phyloP scores from a whole-genome alignment of 306 rosid genomes.

The Clitoria ternatea region DNA sequence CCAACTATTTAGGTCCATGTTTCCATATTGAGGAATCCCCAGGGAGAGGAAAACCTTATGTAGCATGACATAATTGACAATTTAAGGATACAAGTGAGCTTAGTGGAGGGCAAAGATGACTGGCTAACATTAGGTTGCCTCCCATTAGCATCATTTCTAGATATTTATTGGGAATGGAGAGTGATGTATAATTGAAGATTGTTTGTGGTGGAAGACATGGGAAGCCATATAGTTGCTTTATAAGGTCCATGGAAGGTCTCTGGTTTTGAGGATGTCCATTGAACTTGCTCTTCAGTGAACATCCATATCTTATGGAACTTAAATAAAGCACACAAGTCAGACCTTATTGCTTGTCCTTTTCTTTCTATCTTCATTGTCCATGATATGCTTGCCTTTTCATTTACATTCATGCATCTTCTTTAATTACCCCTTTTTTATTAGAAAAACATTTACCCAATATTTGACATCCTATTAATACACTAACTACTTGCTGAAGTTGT shows the following conservation, averaged over 20 bases:
- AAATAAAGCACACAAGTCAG: constrained; percentile 24
- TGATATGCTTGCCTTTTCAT: constrained; percentile 2
- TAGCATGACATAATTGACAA: constrained; percentile 41
- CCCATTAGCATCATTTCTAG: constrained; percentile 50
- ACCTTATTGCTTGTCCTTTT: constrained; percentile 22
- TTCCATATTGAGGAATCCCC: background rate
- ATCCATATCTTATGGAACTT: constrained; percentile 14
- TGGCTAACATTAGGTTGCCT: constrained; percentile 38
- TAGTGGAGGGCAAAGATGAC: constrained; percentile 34
- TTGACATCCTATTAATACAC: no score
- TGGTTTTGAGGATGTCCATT: constrained; percentile 43
- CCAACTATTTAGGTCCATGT: background rate
- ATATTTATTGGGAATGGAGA: constrained; percentile 4
- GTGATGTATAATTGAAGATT: constrained; percentile 1
- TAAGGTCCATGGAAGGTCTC: background rate
- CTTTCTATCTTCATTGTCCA: constrained; percentile 1
- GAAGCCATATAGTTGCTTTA: background rate
- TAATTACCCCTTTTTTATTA: no score
- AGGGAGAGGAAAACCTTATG: background rate
- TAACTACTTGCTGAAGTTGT: no score
- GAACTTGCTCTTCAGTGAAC: constrained; percentile 40
- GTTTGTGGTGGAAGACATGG: constrained; percentile 14
- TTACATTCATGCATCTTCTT: constrained; percentile 35
- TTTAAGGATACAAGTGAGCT: constrained; percentile 3
- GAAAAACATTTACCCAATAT: no score